phyloP scores from a whole-genome alignment of 148 eudicot species.

The Rhododendron vialii region DNA sequence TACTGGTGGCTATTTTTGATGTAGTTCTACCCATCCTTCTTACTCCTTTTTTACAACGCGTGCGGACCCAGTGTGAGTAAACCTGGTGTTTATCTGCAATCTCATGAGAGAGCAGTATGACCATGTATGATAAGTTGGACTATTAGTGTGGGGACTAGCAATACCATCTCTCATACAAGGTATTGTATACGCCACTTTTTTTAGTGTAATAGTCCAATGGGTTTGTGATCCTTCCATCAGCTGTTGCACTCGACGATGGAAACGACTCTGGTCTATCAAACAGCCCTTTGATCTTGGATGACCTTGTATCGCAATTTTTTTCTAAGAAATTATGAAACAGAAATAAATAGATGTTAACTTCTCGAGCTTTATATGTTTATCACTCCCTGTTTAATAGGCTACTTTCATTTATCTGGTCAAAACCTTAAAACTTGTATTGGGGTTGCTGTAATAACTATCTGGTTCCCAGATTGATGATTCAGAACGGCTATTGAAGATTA shows the following conservation, averaged over 20 bases:
- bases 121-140: not conserved
- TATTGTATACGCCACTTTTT: not conserved
- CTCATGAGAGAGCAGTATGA: not conserved
- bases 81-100: not conserved
- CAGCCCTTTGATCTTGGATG: not conserved
- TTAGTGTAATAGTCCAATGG: not conserved
- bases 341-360: not conserved
- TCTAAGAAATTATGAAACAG: not conserved
- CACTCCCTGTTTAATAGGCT: not conserved
- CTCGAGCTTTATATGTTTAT: not conserved
- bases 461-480: slow-evolving; percentile 61
- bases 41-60: not conserved
- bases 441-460: not conserved
- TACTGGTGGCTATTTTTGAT: not conserved
- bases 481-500: slow-evolving; percentile 61
- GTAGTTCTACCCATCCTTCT: not conserved
- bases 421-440: not conserved
- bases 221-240: not conserved
- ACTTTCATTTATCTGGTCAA: not conserved
- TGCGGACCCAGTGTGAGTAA: not conserved
- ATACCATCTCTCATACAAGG: not conserved
- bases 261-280: not conserved
- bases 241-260: not conserved
- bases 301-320: not conserved
- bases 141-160: not conserved